Base-by-base conservation (phyloP, 2,329 filamentous ascomycete genomes). In the Colletotrichum sidae region DNA sequence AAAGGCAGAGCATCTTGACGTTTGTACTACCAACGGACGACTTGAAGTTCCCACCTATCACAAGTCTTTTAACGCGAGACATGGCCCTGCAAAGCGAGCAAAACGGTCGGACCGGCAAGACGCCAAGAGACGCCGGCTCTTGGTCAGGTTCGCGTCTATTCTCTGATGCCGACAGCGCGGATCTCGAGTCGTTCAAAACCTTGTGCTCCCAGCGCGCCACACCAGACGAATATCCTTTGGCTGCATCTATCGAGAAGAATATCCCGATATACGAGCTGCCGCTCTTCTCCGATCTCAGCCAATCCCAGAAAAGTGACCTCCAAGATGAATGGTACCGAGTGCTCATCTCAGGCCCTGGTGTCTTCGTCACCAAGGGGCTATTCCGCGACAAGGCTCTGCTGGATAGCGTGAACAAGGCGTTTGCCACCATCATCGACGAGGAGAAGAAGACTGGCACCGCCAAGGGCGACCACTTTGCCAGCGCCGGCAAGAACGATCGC, bases 291-390 rank as follows among this genome's bases (percentile, higher is more conserved):
- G 47, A 67, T 4, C 49, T 74, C 15, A 69, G 59, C 1, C 41
- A 44, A n/a, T n/a, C 55, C 2, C 68, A 72, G 41, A 72, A 69
- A n/a, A 67, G 75, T 13, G 70, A 73, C 4, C 80, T 89, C 2
- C 86, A 89, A 72, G 83, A 89, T 68, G 88, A 90, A 77, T 87
- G 86, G 82, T 83, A 88, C 69, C 79, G 86, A 65, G 80, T 86
- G 60, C 81, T 90, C 2, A 78, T 82, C 60, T 76, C 79, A 1
- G 88, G 88, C 0, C 86, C 88, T 0, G 88, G 88, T 5, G 85
- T 90, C 12, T 83, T 88, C 67, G 82, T 88, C n/a, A 79, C 87
- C 4, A 81, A 84, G 54, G 75, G 78, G 56, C 82, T 90, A 71
- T 84, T 84, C 75, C 75, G 75, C n/a, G 70, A 82, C 63, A 68